Percentiles rank a stretch among this genome's conserved stretches.
Evolutionary conservation across 164 flowering plant genomes (phyloP).

Genomic region (Nymphaea colorata): DNA sequence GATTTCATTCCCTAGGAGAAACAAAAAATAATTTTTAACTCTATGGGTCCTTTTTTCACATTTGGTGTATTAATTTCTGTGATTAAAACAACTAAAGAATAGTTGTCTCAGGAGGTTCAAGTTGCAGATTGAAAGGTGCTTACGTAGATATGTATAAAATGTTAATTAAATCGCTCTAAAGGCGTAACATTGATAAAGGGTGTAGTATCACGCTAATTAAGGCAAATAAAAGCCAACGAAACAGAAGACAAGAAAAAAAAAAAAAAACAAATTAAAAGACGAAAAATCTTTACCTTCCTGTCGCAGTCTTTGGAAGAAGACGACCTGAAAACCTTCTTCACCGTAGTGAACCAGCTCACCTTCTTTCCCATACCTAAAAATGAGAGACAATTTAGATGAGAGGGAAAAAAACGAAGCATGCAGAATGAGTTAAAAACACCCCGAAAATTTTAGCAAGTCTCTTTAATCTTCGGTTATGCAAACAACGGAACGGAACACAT

Average conservation of each 20-base stretch:
- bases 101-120: too few species aligned
- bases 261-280: too few species aligned
- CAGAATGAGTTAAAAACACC: too few species aligned
- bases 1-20: too few species aligned
- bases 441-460: background rate
- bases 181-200: too few species aligned
- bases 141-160: too few species aligned
- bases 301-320: conserved; percentile 12
- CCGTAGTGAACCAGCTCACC: conserved; percentile 16
- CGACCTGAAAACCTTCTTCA: conserved; percentile 18
- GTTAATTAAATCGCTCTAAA: too few species aligned
- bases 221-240: background rate
- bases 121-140: too few species aligned
- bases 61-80: too few species aligned
- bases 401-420: background rate
- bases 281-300: conserved; percentile 8
- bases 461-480: background rate
- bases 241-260: background rate
- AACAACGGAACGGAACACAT: background rate
- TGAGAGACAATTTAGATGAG: background rate
- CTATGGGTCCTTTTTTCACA: too few species aligned
- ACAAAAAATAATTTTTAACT: too few species aligned
- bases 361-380: conserved; percentile 16
- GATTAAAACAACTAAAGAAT: too few species aligned
- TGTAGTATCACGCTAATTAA: background rate